Evolutionary conservation across 441 rosid genomes (phyloP), one percentile per base, ranked within the genome.

Genomic region (Adansonia gregorii): DNA sequence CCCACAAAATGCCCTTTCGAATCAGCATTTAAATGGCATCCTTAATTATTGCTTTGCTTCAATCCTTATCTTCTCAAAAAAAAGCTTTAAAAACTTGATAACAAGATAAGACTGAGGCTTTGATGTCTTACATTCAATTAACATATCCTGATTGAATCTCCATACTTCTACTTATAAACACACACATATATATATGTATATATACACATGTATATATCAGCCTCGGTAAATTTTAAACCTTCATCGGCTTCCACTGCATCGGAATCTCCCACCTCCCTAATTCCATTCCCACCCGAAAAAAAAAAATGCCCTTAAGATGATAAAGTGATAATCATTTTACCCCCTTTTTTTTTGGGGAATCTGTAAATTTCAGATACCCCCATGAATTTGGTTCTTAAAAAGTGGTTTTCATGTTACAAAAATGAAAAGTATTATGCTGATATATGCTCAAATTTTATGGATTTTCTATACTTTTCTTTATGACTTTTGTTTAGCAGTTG

Each of bases 71-170:
- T 76, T 65, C 76, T 31, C 39, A 31, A 31, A 31, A 31, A 76
- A 69, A 51, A 67, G 74, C 82, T 73, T 70, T 74, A 1, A 67
- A 10, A 67, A 59, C 65, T 75, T 75, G 74, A 79, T 68, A 54
- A 78, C 73, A 46, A 58, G 76, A 78, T 78, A 78, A 76, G 83
- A 82, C 72, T 0, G 15, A 61, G 79, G 67, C 80, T 54, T 65
- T 27, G 6, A 31, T 31, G 39, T 31, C 39, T 31, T 31, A 31
- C 39, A 31, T 31, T 31, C 39, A 31, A 24, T 31, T 31, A 31
- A 2, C 39, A 31, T 31, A 31, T 31, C 39, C 39, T 31, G 39
- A 31, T 31, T 31, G 39, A 31, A 31, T 31, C 39, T 31, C 39
- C 39, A 31, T 31, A 31, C 39, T 31, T 31, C 39, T 31, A 3